Conservation (phyloP, 768 basidiomycete genomes). For the Pulveroboletus sp. region DNA sequence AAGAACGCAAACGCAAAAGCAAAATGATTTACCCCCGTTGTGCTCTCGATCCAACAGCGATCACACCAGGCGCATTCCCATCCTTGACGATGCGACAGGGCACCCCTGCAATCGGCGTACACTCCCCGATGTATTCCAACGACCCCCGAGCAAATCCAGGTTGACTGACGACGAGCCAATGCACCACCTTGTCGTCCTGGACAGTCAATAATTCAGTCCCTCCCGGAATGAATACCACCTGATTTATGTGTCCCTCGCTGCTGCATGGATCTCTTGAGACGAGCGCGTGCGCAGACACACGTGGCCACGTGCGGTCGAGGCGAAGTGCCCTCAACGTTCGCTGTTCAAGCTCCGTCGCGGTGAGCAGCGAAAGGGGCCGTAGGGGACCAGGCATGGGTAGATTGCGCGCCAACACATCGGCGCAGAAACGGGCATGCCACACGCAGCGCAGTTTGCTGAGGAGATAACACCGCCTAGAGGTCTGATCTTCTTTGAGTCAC, state of each 20-base stretch:
- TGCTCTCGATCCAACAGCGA: slow-evolving; percentile 20
- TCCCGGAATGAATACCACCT: slow-evolving; percentile 25
- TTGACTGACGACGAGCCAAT: slow-evolving; percentile 21
- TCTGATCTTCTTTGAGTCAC: slow-evolving; percentile 9
- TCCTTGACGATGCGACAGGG: slow-evolving; percentile 23
- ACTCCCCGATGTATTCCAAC: slow-evolving; percentile 21
- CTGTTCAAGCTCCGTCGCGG: slow-evolving; percentile 23
- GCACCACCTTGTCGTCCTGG: slow-evolving; percentile 21
- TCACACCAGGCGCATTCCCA: slow-evolving; percentile 10
- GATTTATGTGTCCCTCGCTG: slow-evolving; percentile 14
- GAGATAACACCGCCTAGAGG: slow-evolving; percentile 26
- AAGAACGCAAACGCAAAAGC: too few species aligned
- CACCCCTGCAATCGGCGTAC: slow-evolving; percentile 12
- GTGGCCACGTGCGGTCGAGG: slow-evolving; percentile 23
- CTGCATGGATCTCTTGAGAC: slow-evolving; percentile 1
- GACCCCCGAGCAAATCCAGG: slow-evolving; percentile 9
- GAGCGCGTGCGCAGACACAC: slow-evolving; percentile 12
- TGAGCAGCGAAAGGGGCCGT: slow-evolving; percentile 10
- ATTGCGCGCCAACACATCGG: slow-evolving; percentile 19
- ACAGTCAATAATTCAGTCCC: slow-evolving; percentile 28
- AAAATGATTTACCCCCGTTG: slow-evolving; percentile 1
- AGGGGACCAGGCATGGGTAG: slow-evolving; percentile 20
- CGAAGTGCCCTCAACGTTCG: slow-evolving; percentile 27
- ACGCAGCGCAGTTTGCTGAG: slow-evolving; percentile 25
- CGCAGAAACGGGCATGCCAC: slow-evolving; percentile 22